Evolutionary conservation across 139 green algal species (phyloP).

Genomic region (Micromonas pusilla): DNA sequence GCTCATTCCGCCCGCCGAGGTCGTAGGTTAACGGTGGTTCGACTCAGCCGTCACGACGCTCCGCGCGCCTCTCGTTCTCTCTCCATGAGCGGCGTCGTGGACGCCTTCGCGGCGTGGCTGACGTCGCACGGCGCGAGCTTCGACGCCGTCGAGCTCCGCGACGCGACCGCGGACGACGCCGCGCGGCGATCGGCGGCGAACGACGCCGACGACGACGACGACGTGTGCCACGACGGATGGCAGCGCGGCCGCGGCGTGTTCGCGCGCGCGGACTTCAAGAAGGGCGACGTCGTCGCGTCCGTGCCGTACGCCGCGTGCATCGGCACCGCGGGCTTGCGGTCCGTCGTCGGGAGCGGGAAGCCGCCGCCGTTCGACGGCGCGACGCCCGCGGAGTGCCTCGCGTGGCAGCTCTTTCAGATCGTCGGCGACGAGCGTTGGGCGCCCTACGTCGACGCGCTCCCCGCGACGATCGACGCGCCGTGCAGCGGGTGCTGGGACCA

Average conservation of each 20-base stretch:
- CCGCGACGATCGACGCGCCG: neutral
- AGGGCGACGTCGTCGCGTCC: neutral
- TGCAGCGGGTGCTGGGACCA: neutral
- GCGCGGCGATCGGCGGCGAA: no score
- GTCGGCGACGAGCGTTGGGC: neutral
- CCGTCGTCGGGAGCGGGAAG: neutral
- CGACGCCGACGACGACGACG: neutral
- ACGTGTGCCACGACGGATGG: neutral
- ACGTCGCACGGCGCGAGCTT: neutral
- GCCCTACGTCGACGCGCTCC: neutral
- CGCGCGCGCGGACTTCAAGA: neutral
- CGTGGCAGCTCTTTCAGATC: neutral
- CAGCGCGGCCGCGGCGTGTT: neutral
- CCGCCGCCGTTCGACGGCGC: neutral
- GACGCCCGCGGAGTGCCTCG: neutral
- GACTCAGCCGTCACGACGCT: no score
- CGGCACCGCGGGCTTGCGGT: neutral
- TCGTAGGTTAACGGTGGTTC: no score
- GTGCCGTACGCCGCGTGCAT: neutral
- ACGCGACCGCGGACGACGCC: no score
- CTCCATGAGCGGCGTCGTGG: neutral
- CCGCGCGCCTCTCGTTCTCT: no score
- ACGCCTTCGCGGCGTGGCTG: neutral
- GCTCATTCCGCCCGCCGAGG: no score
- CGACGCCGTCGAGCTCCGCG: neutral